Base-by-base conservation (phyloP, 208 protist species). In the Trypanosomatidae sp. region DNA sequence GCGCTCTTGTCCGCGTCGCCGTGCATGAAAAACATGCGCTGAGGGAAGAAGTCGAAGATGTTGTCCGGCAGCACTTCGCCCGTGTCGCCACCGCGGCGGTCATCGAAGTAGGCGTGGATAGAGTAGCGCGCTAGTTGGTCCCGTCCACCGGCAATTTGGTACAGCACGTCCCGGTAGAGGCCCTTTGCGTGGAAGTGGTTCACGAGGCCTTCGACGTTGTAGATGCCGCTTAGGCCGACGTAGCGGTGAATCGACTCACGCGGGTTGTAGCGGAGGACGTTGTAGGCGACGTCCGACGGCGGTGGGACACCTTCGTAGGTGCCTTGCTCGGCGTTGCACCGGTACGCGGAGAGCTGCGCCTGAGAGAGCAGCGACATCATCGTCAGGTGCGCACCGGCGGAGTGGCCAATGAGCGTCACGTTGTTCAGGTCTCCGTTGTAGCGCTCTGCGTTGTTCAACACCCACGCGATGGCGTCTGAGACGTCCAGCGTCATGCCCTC, bases 401-500 rank as follows among this genome's bases (percentile, higher is more conserved):
- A 95, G 49, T 96, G 90, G 12, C 92, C 89, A 33, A 95, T 71
- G 47, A 96, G 62, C 22, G 90, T 95, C 52, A 96, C 85, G 73
- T 95, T 82, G 46, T 78, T 74, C 41, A 94, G 70, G 76, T 96
- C 92, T 3, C 92, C 92, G 73, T 92, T 92, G 84, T 95, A 96
- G 52, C 90, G 86, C 77, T 88, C 88, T 33, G 90, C 90, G 81
- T 96, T 95, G 73, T 83, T 80, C 62, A 96, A 69, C 76, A 95
- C 90, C 92, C 92, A 97, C 53, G 75, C 78, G 59, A 97, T 86
- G 52, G 93, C 91, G 60, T 96, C 93, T 17, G 88, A 94, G 39
- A 95, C 82, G 76, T 97, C 93, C 36, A 92, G 80, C 74, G 88
- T 89, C 93, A 97, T 97, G 58, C 90, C 93, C 71, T 93, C 90